Conservation (phyloP, 1,139 yeast species). For the Ogataea hybrid region DNA sequence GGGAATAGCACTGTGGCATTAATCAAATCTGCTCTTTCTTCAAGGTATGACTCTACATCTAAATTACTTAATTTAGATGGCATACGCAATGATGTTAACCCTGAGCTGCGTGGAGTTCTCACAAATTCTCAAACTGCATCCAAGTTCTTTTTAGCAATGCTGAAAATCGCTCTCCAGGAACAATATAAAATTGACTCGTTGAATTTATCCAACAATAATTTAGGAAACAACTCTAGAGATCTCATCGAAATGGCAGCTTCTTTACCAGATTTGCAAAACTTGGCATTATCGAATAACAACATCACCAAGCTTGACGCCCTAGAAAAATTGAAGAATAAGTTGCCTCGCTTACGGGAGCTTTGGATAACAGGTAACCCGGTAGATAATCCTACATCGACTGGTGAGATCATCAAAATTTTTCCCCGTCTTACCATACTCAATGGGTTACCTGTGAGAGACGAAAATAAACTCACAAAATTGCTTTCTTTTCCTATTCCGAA, state of each 20-base stretch:
- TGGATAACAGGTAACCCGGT: conserved; percentile 80
- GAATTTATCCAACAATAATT: conserved; percentile 68
- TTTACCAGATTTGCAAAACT: too few species aligned
- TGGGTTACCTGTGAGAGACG: conserved; percentile 76
- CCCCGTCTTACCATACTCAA: conserved; percentile 80
- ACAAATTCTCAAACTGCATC: conserved; percentile 54
- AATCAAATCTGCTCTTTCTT: conserved; percentile 57
- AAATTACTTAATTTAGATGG: conserved; percentile 71
- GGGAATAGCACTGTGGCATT: conserved; percentile 53
- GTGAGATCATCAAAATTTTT: conserved; percentile 67
- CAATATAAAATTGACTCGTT: conserved; percentile 65
- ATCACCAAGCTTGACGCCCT: too few species aligned
- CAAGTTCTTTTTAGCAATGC: conserved; percentile 87
- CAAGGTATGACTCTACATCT: conserved; percentile 63
- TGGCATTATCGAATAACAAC: too few species aligned
- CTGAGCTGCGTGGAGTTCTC: conserved; percentile 65
- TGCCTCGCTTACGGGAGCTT: conserved; percentile 82
- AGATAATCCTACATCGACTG: conserved; percentile 47
- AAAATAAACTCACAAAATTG: conserved; percentile 50
- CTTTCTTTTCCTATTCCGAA: conserved; percentile 51
- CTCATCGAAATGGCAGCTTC: too few species aligned
- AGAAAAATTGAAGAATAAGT: too few species aligned
- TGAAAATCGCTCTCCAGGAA: conserved; percentile 70
- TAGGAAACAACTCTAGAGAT: too few species aligned
- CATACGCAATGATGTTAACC: conserved; percentile 63